Evolutionary conservation across 441 rosid species (phyloP).

Genomic region (Eruca vesicaria): DNA sequence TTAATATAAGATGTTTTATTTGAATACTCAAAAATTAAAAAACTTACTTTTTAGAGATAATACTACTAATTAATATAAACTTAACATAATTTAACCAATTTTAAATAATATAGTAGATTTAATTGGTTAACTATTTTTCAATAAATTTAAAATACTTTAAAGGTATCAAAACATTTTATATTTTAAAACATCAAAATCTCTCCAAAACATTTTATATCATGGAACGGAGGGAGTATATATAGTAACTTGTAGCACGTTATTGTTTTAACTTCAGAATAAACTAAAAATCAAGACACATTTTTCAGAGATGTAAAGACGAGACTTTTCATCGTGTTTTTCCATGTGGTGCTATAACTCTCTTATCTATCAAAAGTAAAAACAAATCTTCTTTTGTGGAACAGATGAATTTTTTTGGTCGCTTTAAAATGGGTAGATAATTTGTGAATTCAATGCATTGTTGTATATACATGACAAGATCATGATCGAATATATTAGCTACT

Average conservation of each 20-base stretch:
- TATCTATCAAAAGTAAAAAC: not conserved
- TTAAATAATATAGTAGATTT: no score
- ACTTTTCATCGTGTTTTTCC: not conserved
- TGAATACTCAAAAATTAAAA: no score
- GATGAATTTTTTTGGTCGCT: not conserved
- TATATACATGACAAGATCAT: conserved; percentile 12
- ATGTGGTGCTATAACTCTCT: not conserved
- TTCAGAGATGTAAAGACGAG: not conserved
- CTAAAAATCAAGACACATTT: not conserved
- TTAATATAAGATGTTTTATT: no score
- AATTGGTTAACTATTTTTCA: no score
- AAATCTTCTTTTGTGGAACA: not conserved
- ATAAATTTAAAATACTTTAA: no score
- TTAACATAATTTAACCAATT: no score
- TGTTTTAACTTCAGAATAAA: not conserved
- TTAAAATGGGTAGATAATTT: not conserved
- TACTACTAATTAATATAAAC: no score
- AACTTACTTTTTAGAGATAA: no score
- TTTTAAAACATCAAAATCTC: no score
- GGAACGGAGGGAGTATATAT: no score
- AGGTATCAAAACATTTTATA: no score
- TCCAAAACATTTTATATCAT: no score
- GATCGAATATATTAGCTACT: not conserved
- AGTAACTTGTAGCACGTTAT: not conserved
- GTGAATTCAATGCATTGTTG: not conserved